phyloP scores from a whole-genome alignment of 805 yeast genomes.

The Metschnikowia borealis region DNA sequence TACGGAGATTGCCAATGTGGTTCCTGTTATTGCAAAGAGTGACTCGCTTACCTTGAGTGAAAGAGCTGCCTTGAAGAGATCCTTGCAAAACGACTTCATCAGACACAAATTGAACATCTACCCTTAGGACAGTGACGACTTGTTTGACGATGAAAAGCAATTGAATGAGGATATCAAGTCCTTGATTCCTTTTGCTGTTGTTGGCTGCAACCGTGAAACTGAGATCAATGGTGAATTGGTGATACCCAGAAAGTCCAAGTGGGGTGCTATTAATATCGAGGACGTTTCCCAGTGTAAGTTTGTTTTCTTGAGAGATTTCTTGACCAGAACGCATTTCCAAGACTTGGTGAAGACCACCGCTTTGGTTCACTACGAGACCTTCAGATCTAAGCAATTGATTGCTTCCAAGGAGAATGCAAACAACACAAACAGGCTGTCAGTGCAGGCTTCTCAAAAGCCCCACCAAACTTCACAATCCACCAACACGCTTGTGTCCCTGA shows the following conservation, averaged over 20 bases:
- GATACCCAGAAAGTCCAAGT: slow-evolving; percentile 87
- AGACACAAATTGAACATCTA: slow-evolving; percentile 72
- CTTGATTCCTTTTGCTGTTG: slow-evolving; percentile 88
- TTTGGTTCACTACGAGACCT: slow-evolving; percentile 82
- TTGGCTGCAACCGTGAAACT: slow-evolving; percentile 81
- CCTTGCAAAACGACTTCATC: slow-evolving; percentile 71
- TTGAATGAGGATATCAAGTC: slow-evolving; percentile 68
- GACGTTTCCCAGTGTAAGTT: slow-evolving; percentile 95
- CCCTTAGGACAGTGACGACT: slow-evolving; percentile 73
- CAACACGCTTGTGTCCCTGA: slow-evolving; percentile 5
- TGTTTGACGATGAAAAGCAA: slow-evolving; percentile 68
- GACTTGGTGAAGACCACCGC: slow-evolving; percentile 93
- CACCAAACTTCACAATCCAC: slow-evolving; percentile 7
- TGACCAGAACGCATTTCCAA: slow-evolving; percentile 92
- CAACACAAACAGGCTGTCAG: slow-evolving; percentile 39
- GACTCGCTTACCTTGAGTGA: slow-evolving; percentile 87
- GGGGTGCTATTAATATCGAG: slow-evolving; percentile 93
- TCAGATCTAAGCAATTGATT: slow-evolving; percentile 89
- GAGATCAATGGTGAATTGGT: slow-evolving; percentile 73
- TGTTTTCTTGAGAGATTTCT: slow-evolving; percentile 86
- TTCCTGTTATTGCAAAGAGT: slow-evolving; percentile 92
- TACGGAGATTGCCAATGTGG: slow-evolving; percentile 86
- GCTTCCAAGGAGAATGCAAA: slow-evolving; percentile 89
- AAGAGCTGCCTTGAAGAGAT: slow-evolving; percentile 71
- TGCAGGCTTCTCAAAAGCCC: slow-evolving; percentile 9